Evolutionary conservation across 1,284 basidiomycete species (phyloP).

Genomic region (Cryptococcus sp.): DNA sequence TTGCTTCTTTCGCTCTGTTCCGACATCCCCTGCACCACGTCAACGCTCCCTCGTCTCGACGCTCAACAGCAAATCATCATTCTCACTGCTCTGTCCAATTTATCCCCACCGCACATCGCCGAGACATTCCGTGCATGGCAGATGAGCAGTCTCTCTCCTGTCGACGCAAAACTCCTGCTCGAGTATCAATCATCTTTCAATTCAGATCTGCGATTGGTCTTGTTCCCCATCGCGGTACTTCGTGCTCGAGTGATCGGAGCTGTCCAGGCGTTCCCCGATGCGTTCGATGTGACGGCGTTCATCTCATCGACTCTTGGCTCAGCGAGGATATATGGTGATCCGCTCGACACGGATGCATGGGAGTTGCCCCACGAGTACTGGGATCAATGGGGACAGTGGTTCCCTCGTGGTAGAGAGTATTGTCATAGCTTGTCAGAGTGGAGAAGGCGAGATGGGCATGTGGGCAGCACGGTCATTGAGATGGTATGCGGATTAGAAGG

Average conservation of each 20-base stretch:
- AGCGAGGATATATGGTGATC: slow-evolving; percentile 22
- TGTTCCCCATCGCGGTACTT: slow-evolving; percentile 29
- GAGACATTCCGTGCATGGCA: slow-evolving; percentile 16
- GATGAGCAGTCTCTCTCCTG: slow-evolving; percentile 12
- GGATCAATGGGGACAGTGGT: slow-evolving; percentile 28
- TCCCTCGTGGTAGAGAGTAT: slow-evolving; percentile 21
- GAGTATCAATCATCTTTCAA: slow-evolving; percentile 18
- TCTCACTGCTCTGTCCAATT: slow-evolving; percentile 23
- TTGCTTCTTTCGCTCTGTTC: slow-evolving; percentile 19
- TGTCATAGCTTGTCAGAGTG: slow-evolving; percentile 18
- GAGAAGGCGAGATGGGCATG: slow-evolving; percentile 28
- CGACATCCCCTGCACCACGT: slow-evolving; percentile 8
- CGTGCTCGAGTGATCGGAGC: slow-evolving; percentile 16
- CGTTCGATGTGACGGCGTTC: slow-evolving; percentile 21
- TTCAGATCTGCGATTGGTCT: slow-evolving; percentile 19
- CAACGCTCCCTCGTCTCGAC: slow-evolving; percentile 14
- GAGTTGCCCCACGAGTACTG: slow-evolving; percentile 24
- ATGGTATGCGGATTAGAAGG: slow-evolving; percentile 25
- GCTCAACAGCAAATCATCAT: slow-evolving; percentile 21
- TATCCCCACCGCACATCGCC: slow-evolving; percentile 13
- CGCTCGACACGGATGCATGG: slow-evolving; percentile 31
- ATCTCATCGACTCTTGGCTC: slow-evolving; percentile 13
- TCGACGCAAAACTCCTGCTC: slow-evolving; percentile 20
- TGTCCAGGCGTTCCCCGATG: slow-evolving; percentile 1
- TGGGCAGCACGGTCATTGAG: slow-evolving; percentile 20